Evolutionary conservation across 768 basidiomycete species (phyloP).

Genomic region (Pisolithus tinctorius): DNA sequence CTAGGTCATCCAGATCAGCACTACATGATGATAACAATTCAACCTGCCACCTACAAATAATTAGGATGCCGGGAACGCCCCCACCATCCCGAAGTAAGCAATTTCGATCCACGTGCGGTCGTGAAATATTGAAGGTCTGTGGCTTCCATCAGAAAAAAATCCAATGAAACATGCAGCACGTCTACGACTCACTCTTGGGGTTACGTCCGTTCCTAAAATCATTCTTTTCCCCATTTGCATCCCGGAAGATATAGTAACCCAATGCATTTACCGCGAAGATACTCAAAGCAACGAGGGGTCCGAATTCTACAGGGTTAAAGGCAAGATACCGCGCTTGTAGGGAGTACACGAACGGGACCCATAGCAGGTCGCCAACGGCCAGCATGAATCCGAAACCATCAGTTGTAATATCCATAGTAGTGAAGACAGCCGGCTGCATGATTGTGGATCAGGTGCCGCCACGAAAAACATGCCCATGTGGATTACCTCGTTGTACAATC

Average conservation of each 20-base stretch:
- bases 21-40: background rate
- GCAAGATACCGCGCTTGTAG: slow-evolving; percentile 94
- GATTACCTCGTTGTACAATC: slow-evolving; percentile 83
- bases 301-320: slow-evolving; percentile 80
- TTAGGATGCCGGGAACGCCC: slow-evolving; percentile 90
- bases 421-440: slow-evolving; percentile 73
- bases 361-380: slow-evolving; percentile 81
- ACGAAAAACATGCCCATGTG: slow-evolving; percentile 7
- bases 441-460: background rate
- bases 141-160: slow-evolving; percentile 1
- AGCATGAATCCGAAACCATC: slow-evolving; percentile 99
- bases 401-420: slow-evolving; percentile 95
- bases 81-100: slow-evolving; percentile 98
- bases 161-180: background rate
- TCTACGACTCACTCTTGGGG: slow-evolving; percentile 66
- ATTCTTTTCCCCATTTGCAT: slow-evolving; percentile 89
- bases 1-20: slow-evolving; percentile 27
- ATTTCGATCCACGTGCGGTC: slow-evolving; percentile 81
- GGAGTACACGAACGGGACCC: slow-evolving; percentile 93
- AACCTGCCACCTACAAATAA: slow-evolving; percentile 52
- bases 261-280: slow-evolving; percentile 59
- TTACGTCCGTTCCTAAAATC: slow-evolving; percentile 91
- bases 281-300: slow-evolving; percentile 41
- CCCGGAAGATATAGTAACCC: slow-evolving; percentile 91
- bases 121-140: slow-evolving; percentile 72